Conservation (phyloP, 2,329 filamentous ascomycete genomes). For the Trichoderma hamatum region DNA sequence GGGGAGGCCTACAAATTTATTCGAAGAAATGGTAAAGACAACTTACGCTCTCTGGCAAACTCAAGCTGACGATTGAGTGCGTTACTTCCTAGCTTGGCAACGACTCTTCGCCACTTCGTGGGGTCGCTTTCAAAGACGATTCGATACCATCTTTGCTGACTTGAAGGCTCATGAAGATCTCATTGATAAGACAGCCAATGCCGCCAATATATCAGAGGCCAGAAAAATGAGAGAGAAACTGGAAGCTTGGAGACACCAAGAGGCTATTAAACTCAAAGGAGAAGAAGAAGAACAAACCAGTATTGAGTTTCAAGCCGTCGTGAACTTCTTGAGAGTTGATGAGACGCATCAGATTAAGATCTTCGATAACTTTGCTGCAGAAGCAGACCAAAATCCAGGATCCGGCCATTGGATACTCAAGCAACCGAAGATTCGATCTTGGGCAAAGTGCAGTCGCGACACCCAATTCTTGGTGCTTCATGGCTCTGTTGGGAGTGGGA, state of each 20-base stretch:
- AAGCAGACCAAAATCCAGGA: conserved; percentile 35
- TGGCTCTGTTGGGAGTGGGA: conserved; percentile 42
- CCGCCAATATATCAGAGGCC: not conserved
- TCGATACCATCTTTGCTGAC: conserved; percentile 17
- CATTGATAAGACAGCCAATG: conserved; percentile 10
- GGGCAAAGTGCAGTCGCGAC: conserved; percentile 33
- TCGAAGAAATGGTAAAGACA: conserved; percentile 33
- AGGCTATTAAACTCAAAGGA: not conserved
- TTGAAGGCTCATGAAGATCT: conserved; percentile 14
- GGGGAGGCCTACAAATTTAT: not conserved
- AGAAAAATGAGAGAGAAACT: no score
- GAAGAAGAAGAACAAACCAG: conserved; percentile 5
- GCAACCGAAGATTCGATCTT: conserved; percentile 34
- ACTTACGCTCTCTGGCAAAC: accelerated
- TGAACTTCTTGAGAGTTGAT: conserved; percentile 38
- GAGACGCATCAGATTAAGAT: conserved; percentile 38
- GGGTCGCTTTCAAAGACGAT: conserved; percentile 26
- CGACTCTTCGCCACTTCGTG: conserved; percentile 29
- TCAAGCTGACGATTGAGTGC: conserved; percentile 27
- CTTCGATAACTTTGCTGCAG: conserved; percentile 35
- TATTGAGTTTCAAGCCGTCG: conserved; percentile 27
- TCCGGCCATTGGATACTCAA: conserved; percentile 42
- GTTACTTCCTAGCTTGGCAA: conserved; percentile 30
- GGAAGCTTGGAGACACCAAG: conserved; percentile 15
- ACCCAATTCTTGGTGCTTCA: conserved; percentile 38